Evolutionary conservation across 805 yeast genomes (phyloP).

Genomic region (Sugiyamaella floridensis): DNA sequence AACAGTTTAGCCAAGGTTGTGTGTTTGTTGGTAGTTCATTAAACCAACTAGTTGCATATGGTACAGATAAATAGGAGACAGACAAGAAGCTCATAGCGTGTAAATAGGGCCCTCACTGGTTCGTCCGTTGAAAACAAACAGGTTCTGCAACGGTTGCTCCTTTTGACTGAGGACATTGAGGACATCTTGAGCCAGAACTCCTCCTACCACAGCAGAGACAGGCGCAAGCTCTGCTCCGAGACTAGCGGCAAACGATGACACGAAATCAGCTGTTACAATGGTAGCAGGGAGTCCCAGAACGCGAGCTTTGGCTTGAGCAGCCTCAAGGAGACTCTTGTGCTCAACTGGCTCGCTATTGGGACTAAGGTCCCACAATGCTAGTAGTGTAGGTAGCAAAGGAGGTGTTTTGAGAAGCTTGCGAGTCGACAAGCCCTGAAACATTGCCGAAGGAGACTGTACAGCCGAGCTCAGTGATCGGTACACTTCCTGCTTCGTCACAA

Average conservation of each 20-base stretch:
- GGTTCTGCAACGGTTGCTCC: constrained; percentile 76
- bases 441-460: constrained; percentile 19
- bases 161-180: constrained; percentile 71
- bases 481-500: constrained; percentile 34
- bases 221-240: constrained; percentile 64
- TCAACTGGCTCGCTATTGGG: neutral
- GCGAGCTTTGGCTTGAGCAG: constrained; percentile 18
- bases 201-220: constrained; percentile 82
- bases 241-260: constrained; percentile 27
- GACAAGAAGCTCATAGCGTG: constrained; percentile 29
- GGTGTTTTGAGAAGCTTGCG: constrained; percentile 41
- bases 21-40: neutral
- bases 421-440: constrained; percentile 13
- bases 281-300: constrained; percentile 42
- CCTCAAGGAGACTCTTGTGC: constrained; percentile 14
- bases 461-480: constrained; percentile 33
- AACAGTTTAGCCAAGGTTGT: neutral
- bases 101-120: constrained; percentile 73
- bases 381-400: constrained; percentile 51
- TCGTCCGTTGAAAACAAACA: constrained; percentile 67
- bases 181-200: constrained; percentile 82
- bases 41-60: neutral
- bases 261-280: constrained; percentile 36
- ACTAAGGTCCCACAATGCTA: constrained; percentile 47
- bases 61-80: neutral